Percentiles rank a stretch among this genome's conserved stretches.
Conservation (phyloP, 352 stramenopile species). For the Phytophthora cactorum region DNA sequence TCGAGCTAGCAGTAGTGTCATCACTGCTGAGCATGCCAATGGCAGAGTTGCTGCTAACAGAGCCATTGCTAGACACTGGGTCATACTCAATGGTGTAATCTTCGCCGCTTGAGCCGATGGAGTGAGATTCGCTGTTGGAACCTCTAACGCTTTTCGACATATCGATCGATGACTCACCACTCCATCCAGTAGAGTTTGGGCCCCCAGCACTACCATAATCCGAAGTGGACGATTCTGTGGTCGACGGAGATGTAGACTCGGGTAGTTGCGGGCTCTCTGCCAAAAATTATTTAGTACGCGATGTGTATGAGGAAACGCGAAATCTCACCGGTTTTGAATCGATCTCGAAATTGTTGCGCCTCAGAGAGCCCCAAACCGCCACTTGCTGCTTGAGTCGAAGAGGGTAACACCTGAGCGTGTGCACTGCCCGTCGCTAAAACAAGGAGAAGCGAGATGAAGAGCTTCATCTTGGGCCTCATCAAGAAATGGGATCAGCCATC, state of each 20-base stretch:
- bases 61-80: not conserved
- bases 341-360: not conserved
- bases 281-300: too few relatives aligned
- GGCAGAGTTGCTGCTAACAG: not conserved
- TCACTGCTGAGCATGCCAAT: not conserved
- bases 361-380: too few relatives aligned
- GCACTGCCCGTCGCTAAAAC: not conserved
- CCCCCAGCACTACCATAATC: not conserved
- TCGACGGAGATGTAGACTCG: not conserved
- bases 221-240: not conserved
- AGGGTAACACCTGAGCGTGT: not conserved
- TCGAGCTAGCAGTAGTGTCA: not conserved
- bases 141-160: not conserved
- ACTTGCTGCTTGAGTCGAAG: not conserved
- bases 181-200: not conserved
- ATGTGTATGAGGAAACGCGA: too few relatives aligned
- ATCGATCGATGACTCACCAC: not conserved
- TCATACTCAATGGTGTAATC: conserved; percentile 7
- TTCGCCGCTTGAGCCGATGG: conserved; percentile 1
- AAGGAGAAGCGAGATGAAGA: not conserved
- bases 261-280: not conserved
- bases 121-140: not conserved
- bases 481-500: not conserved
- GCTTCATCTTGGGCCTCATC: conserved; percentile 7
- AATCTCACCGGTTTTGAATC: not conserved